These are phyloP conservation scores for Colletotrichum noveboracense DNA, from an alignment of 2,329 filamentous ascomycete genomes.

Conservation along the genomic window DNA sequence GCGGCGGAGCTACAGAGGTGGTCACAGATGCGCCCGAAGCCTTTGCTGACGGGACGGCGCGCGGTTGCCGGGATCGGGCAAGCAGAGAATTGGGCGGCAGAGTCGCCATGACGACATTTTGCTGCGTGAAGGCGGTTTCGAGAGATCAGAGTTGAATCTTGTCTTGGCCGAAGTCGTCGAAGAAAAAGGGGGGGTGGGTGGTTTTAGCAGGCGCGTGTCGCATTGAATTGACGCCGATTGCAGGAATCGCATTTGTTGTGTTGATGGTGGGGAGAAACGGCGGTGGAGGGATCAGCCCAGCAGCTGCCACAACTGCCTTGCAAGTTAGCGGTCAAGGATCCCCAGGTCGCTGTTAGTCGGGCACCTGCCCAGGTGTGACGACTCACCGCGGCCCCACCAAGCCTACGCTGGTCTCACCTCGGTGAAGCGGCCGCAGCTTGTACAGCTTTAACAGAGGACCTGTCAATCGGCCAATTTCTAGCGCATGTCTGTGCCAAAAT, in stretches of 20 bases:
- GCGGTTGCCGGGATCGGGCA: slow-evolving; percentile 30
- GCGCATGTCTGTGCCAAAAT: not conserved
- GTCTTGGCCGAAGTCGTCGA: not conserved
- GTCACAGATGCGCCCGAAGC: slow-evolving; percentile 4
- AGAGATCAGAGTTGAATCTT: not conserved
- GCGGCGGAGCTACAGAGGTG: slow-evolving; percentile 28
- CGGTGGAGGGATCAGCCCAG: slow-evolving; percentile 20
- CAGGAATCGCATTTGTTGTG: slow-evolving; percentile 16
- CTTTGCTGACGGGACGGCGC: slow-evolving; percentile 23
- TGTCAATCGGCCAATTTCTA: not conserved
- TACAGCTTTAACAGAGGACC: not conserved
- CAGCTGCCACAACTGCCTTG: not conserved
- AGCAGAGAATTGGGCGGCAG: slow-evolving; percentile 33
- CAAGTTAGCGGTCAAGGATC: not conserved
- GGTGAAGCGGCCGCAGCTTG: not conserved
- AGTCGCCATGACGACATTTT: slow-evolving; percentile 36
- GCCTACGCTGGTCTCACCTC: not conserved
- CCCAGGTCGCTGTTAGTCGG: not conserved
- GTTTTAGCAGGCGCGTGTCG: not conserved
- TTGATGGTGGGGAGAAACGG: slow-evolving; percentile 18
- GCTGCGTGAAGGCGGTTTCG: not conserved
- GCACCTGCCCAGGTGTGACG: not conserved
- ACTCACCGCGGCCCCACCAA: not conserved
- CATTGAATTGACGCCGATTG: slow-evolving; percentile 8
- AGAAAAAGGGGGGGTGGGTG: not conserved